Percentiles rank a stretch among this genome's conserved stretches.
phyloP scores from a whole-genome alignment of 768 basidiomycete genomes.

The Rubroboletus satanas region DNA sequence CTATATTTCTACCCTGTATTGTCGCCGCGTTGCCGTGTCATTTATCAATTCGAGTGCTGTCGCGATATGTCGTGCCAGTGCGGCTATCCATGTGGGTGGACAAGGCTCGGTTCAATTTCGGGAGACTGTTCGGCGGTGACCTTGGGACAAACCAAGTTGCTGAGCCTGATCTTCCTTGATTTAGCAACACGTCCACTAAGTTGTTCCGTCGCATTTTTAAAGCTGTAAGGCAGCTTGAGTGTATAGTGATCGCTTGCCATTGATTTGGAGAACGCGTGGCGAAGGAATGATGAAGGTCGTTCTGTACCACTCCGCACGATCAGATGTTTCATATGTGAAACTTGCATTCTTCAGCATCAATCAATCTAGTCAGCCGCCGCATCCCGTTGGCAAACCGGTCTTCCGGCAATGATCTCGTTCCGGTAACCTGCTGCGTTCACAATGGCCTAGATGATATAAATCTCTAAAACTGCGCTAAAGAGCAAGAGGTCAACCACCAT shows the following conservation, averaged over 20 bases:
- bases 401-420: neutral
- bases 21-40: neutral
- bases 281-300: no score
- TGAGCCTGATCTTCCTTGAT: neutral
- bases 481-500: neutral
- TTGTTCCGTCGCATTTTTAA: no score
- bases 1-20: slow-evolving; percentile 6
- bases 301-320: no score
- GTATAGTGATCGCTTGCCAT: no score
- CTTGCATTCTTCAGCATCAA: no score
- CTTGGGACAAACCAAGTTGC: neutral
- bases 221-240: no score
- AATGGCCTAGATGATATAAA: neutral
- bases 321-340: no score
- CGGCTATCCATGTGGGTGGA: neutral
- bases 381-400: neutral
- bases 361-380: no score
- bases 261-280: no score
- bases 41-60: neutral
- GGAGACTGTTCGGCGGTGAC: neutral
- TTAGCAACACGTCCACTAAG: no score
- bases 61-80: neutral
- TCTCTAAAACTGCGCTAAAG: neutral
- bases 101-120: no score
- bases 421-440: neutral